phyloP scores from a whole-genome alignment of 352 stramenopile species.

The Phytophthora multivora region DNA sequence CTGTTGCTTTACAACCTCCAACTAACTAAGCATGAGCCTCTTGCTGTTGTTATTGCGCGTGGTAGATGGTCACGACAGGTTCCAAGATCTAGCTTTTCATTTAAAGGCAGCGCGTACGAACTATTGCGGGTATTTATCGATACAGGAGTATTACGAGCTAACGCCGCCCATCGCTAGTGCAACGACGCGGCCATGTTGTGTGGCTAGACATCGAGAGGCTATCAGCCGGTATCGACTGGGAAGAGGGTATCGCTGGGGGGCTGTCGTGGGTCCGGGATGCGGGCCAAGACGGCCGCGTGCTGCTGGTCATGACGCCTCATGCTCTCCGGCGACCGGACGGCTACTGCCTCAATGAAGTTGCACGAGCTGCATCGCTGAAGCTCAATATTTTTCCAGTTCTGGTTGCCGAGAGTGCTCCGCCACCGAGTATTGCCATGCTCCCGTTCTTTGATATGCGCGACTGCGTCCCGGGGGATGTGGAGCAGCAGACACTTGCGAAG shows the following conservation, averaged over 20 bases:
- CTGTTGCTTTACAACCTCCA: not conserved
- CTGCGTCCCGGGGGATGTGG: slow-evolving; percentile 49
- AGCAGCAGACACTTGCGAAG: slow-evolving; percentile 32
- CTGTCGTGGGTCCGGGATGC: slow-evolving; percentile 75
- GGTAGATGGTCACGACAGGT: slow-evolving; percentile 75
- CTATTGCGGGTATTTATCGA: not conserved
- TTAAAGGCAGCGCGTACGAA: slow-evolving; percentile 64
- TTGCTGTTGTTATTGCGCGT: not conserved
- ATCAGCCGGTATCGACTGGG: slow-evolving; percentile 75
- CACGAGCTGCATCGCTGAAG: slow-evolving; percentile 56
- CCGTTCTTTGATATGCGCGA: slow-evolving; percentile 79
- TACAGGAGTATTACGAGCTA: too few relatives aligned
- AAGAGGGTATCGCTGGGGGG: slow-evolving; percentile 68
- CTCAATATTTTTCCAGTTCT: slow-evolving; percentile 78
- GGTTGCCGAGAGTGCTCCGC: slow-evolving; percentile 66
- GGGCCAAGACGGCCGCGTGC: slow-evolving; percentile 67
- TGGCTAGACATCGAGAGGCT: slow-evolving; percentile 79
- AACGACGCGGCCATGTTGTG: slow-evolving; percentile 61
- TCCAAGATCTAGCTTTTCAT: slow-evolving; percentile 72
- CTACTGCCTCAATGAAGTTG: slow-evolving; percentile 84
- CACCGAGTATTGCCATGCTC: slow-evolving; percentile 69
- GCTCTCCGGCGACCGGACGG: slow-evolving; percentile 71
- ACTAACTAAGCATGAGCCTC: not conserved
- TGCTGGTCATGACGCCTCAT: slow-evolving; percentile 83
- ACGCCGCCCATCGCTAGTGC: slow-evolving; percentile 38